Percentiles rank a stretch among this genome's conserved stretches.
Conservation (phyloP, 176 grass and related monocot species). For the Juncus effusus region DNA sequence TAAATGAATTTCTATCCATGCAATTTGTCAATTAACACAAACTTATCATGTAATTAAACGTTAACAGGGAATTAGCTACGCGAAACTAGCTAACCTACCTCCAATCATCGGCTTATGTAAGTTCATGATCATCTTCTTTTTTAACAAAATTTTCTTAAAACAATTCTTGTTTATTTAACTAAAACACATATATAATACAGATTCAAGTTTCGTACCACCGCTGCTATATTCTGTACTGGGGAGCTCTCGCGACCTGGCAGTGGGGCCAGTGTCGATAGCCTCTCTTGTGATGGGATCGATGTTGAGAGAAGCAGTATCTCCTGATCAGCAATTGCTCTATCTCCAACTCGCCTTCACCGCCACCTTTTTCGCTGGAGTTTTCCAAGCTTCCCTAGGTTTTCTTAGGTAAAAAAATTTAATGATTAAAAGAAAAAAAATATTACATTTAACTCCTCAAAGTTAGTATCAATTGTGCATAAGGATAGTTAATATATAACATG, state of each 20-base stretch:
- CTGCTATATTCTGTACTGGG: conserved; percentile 89
- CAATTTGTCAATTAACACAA: neutral
- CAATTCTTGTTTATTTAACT: neutral
- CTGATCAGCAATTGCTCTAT: conserved; percentile 77
- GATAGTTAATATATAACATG: neutral
- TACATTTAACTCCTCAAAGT: neutral
- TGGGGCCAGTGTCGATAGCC: conserved; percentile 92
- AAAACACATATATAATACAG: conserved; percentile 25
- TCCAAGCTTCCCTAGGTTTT: conserved; percentile 85
- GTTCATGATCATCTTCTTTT: neutral
- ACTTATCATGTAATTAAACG: conserved; percentile 3
- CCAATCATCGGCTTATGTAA: conserved; percentile 94
- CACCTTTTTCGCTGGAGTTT: conserved; percentile 96
- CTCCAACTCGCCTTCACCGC: conserved; percentile 90
- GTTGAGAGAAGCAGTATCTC: conserved; percentile 74
- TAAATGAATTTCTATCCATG: neutral
- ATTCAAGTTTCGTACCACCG: conserved; percentile 98
- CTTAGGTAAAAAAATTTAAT: conserved; percentile 38
- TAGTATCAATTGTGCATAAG: neutral
- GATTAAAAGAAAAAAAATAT: too few relatives aligned
- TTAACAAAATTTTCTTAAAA: neutral
- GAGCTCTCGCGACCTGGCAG: conserved; percentile 84
- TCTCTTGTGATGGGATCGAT: conserved; percentile 98
- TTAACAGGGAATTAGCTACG: conserved; percentile 95
- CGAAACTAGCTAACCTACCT: conserved; percentile 93